Base-by-base conservation (phyloP, 495 filamentous ascomycete species). In the Clohesyomyces aquaticus region DNA sequence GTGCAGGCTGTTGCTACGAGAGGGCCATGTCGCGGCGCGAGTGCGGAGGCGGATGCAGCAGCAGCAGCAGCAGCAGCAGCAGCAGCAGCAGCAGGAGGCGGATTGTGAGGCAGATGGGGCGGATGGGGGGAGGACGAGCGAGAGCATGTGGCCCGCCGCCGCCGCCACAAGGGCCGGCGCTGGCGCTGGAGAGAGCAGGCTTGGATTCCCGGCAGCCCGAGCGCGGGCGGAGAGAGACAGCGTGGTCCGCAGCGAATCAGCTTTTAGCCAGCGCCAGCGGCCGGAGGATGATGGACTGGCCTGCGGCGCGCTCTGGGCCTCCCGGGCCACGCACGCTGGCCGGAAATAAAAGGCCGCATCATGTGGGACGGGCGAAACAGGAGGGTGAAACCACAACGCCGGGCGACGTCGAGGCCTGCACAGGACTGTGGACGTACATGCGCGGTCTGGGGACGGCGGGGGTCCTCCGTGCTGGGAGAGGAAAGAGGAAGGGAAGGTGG, bases 201-300 rank as follows among this genome's bases (percentile, higher is more conserved):
- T n/a, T n/a, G n/a, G n/a, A 42, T 9, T n/a, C n/a, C 9, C 9
- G 25, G 4, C 11, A n/a, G n/a, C n/a, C n/a, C n/a, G n/a, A n/a
- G 19, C 49, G 49, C 23, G 49, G 49, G 49, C 49, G 49, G 49
- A 53, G 49, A 23, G 49, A 12, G 46, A n/a, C n/a, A n/a, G 10
- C 46, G 19, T 28, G 23, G 26, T 55, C 29, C 29, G 59, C 49
- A 32, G 58, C 58, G 14, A 50, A 53, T 53, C 47, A 25, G 43
- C 43, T 23, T 47, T 47, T n/a, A 47, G 6, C 21, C 43, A 4
- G 43, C 43, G 43, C 21, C 43, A 23, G 21, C 6, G 43, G 21
- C 38, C 55, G 21, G 35, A 14, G 32, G 32, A 38, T 38, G 32
- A 6, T 38, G 6, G 32, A 38, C 6, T 38, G 32, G 32, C 14